Evolutionary conservation across 2,329 filamentous ascomycete species (phyloP).

Genomic region (Phialophora verrucosa): DNA sequence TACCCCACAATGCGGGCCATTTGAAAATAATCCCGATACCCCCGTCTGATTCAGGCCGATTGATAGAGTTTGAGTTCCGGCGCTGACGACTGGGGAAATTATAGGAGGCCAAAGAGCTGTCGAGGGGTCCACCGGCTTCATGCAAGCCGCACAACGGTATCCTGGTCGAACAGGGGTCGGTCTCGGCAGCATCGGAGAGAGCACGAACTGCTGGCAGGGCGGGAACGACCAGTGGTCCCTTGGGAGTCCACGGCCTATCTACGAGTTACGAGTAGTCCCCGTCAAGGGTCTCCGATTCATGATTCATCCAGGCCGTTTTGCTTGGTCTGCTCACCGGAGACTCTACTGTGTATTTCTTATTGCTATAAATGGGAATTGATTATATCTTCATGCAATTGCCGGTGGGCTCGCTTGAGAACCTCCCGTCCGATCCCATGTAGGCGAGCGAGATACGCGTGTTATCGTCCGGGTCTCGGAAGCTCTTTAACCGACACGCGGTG

Average conservation of each 20-base stretch:
- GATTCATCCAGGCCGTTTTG: background rate
- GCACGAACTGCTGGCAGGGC: constrained; percentile 20
- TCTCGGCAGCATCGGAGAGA: constrained; percentile 10
- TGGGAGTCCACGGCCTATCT: background rate
- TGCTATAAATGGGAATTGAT: constrained; percentile 7
- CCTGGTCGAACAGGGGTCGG: constrained; percentile 13
- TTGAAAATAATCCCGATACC: background rate
- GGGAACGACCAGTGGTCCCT: background rate
- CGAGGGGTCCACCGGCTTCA: background rate
- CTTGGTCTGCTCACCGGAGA: background rate
- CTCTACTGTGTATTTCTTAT: background rate
- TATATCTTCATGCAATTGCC: background rate
- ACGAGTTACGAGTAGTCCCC: background rate
- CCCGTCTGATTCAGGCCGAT: background rate
- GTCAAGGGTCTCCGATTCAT: background rate
- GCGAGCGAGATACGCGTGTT: constrained; percentile 10
- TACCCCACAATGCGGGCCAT: background rate
- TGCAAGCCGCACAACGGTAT: constrained; percentile 16
- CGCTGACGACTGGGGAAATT: background rate
- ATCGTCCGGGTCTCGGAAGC: constrained; percentile 3
- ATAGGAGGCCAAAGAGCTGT: background rate
- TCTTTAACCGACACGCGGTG: constrained; percentile 5
- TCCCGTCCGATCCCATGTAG: constrained; percentile 4
- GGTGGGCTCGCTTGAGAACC: background rate
- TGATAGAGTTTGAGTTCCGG: background rate